These are phyloP conservation scores for Eucalyptus melliodora DNA, from an alignment of 345 rosid species.

Conservation along the genomic window DNA sequence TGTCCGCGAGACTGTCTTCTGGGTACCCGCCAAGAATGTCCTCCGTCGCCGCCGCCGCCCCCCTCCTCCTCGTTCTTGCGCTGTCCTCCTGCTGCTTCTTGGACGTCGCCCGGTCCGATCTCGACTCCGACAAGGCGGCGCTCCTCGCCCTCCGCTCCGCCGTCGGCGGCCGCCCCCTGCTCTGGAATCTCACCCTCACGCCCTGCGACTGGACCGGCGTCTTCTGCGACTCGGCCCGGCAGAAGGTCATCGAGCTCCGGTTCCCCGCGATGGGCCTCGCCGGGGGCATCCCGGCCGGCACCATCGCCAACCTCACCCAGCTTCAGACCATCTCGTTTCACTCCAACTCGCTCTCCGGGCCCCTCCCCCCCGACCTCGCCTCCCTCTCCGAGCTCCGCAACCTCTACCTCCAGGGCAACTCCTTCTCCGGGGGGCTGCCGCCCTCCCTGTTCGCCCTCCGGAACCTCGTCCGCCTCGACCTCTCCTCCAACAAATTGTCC, in stretches of 20 bases:
- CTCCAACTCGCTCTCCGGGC: constrained; percentile 55
- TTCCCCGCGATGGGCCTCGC: constrained; percentile 71
- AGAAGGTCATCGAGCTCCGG: constrained; percentile 40
- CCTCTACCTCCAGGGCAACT: constrained; percentile 64
- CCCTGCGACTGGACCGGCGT: constrained; percentile 75
- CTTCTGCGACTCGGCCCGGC: constrained; percentile 17
- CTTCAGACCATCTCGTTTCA: constrained; percentile 56
- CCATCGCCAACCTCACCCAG: constrained; percentile 59
- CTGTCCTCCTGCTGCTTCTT: neutral
- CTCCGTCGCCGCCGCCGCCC: neutral
- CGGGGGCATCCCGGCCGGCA: constrained; percentile 50
- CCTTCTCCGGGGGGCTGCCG: constrained; percentile 72
- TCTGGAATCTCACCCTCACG: constrained; percentile 51
- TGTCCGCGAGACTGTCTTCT: neutral
- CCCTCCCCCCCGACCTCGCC: constrained; percentile 67
- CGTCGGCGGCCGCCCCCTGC: constrained; percentile 58
- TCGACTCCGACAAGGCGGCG: constrained; percentile 61
- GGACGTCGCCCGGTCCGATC: constrained; percentile 35
- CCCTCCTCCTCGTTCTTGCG: neutral
- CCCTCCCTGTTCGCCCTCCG: constrained; percentile 10
- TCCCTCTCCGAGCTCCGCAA: constrained; percentile 44
- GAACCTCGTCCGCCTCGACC: constrained; percentile 14
- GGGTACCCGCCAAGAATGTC: neutral
- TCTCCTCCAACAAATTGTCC: constrained; percentile 17
- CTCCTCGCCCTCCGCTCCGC: constrained; percentile 53